A percentile compares a stretch with the other conserved stretches of the same genome.
Conservation (phyloP, 108 stramenopile species). For the Mayamaea pseudoterrestris region DNA sequence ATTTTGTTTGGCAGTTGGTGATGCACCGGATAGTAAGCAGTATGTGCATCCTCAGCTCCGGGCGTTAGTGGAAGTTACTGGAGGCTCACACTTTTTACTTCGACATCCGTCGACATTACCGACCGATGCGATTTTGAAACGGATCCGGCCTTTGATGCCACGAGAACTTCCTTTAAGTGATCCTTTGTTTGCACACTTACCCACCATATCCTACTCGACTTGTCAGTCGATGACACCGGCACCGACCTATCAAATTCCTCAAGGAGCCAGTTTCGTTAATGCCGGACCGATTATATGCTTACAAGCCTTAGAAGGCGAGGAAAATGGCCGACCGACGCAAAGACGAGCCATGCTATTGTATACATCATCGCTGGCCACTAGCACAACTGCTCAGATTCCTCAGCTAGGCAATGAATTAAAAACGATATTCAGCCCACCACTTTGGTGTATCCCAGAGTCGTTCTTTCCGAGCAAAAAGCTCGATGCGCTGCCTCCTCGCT, state of each 20-base stretch:
- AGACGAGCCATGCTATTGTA: constrained; percentile 59
- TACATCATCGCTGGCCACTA: constrained; percentile 11
- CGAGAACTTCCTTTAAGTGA: constrained; percentile 8
- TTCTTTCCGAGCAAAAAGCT: constrained; percentile 61
- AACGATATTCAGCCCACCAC: constrained; percentile 30
- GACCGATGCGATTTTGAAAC: constrained; percentile 11
- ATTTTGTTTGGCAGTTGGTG: constrained; percentile 53
- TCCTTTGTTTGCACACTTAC: background rate
- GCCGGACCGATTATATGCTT: constrained; percentile 64
- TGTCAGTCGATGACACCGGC: too few species aligned
- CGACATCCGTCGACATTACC: constrained; percentile 24
- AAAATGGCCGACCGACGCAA: constrained; percentile 20
- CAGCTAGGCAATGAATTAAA: constrained; percentile 5
- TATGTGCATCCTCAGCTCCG: constrained; percentile 51
- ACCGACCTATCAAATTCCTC: background rate
- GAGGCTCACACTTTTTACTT: constrained; percentile 47
- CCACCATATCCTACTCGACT: too few species aligned
- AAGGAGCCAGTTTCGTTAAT: constrained; percentile 31
- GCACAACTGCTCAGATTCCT: background rate
- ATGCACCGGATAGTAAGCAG: constrained; percentile 19
- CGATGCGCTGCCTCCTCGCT: constrained; percentile 62
- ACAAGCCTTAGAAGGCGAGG: constrained; percentile 46
- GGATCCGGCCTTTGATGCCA: constrained; percentile 2
- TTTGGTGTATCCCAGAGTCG: constrained; percentile 70
- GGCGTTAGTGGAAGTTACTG: constrained; percentile 76